Evolutionary conservation across 2,329 filamentous ascomycete species (phyloP).

Genomic region (Coniochaeta hoffmannii): DNA sequence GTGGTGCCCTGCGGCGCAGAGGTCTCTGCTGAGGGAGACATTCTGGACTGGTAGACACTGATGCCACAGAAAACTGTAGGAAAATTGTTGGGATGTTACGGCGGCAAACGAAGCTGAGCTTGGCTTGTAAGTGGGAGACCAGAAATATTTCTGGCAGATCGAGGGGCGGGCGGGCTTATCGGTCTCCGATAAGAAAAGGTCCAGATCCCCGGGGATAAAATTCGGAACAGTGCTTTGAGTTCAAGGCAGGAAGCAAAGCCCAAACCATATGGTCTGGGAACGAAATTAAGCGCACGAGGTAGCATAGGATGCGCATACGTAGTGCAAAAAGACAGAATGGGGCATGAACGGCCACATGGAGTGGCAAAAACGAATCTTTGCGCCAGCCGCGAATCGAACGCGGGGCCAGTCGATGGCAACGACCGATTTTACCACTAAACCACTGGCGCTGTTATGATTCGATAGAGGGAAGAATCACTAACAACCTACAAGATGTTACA

Average conservation of each 20-base stretch:
- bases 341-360: neutral
- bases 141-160: conserved; percentile 1
- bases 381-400: conserved; percentile 1
- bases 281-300: no score
- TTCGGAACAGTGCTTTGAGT: neutral
- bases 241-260: no score
- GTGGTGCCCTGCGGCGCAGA: neutral
- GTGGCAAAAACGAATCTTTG: neutral
- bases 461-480: no score
- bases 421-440: conserved; percentile 44
- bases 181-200: neutral
- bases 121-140: neutral
- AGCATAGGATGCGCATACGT: no score
- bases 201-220: neutral
- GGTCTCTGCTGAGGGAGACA: neutral
- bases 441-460: conserved; percentile 19
- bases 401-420: conserved; percentile 30
- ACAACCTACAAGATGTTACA: no score
- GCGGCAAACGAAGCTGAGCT: no score
- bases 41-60: neutral
- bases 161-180: neutral
- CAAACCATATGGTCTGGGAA: no score
- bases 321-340: neutral
- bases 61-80: neutral
- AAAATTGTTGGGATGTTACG: no score